Base-by-base conservation (phyloP, 805 yeast species). In the Schwanniomyces sp. region DNA sequence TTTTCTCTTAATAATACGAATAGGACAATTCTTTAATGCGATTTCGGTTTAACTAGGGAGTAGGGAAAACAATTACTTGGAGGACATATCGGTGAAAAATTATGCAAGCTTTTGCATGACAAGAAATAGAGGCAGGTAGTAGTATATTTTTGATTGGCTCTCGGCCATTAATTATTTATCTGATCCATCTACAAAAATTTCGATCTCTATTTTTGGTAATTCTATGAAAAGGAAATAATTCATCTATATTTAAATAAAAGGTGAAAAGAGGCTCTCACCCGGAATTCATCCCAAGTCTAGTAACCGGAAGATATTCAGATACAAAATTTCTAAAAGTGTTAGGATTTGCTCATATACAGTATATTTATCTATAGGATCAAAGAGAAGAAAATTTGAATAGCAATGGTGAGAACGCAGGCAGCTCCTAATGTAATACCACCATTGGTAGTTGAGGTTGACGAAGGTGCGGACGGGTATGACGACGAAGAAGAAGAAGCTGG, bases 401-500 rank as follows among this genome's bases (percentile, higher is more conserved):
- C 16, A 37, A 37, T 27, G 9, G 40, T 37, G 12, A 37, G 25
- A n/a, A 37, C 10, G 12, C 27, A 37, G 21, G 40, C 27, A 37
- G 40, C 18, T 12, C 27, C 27, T 12, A 37, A 21, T 11, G 40
- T 37, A n/a, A 37, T 27, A 21, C 40, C 40, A 37, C 16, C 27
- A 21, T 18, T 21, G 34, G 14, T 29, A 11, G 34, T 4, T 18
- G 27, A 11, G 18, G 16, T 21, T 5, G 40, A 37, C 6, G 27
- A 9, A 37, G 40, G 8, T 32, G 16, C 3, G 16, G 36, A 29
- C 4, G 34, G 6, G 4, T 3, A 6, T 6, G 34, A 29, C 3
- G 50, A n/a, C 49, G 52, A 41, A 27, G 50, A 41, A 29, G 47
- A 40, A 27, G 46, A 43, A 41, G 41, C 24, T 10, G 50, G 11